These are phyloP conservation scores for Hypomyces perniciosus DNA, from an alignment of 2,329 filamentous ascomycete species.

Conservation along the genomic window DNA sequence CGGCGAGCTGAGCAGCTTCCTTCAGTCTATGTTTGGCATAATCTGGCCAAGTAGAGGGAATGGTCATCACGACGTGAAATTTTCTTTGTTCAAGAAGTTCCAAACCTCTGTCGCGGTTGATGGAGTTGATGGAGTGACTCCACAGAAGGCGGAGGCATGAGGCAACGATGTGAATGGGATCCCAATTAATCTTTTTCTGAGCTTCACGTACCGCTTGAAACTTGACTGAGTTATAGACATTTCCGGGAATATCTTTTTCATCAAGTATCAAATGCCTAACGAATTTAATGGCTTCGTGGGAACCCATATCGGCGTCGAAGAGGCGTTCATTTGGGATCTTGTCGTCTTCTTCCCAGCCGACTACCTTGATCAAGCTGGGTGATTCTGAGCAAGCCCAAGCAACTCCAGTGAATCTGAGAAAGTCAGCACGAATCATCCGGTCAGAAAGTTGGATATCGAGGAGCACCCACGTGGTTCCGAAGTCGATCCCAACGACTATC, in stretches of 20 bases:
- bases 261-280: slow-evolving; percentile 35
- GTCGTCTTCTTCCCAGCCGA: slow-evolving; percentile 3
- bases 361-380: not conserved
- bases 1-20: slow-evolving; percentile 25
- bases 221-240: slow-evolving; percentile 18
- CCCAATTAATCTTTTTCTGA: slow-evolving; percentile 10
- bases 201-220: slow-evolving; percentile 12
- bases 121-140: slow-evolving; percentile 21
- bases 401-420: slow-evolving; percentile 29
- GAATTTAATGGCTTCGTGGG: slow-evolving; percentile 25
- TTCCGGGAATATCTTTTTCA: slow-evolving; percentile 18
- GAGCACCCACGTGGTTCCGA: slow-evolving; percentile 35
- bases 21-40: slow-evolving; percentile 31
- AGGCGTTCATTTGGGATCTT: slow-evolving; percentile 26
- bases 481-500: slow-evolving; percentile 36
- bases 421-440: not conserved
- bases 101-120: slow-evolving; percentile 17
- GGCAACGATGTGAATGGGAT: slow-evolving; percentile 21
- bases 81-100: slow-evolving; percentile 13
- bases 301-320: not conserved
- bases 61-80: slow-evolving; percentile 33
- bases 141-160: slow-evolving; percentile 28
- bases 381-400: slow-evolving; percentile 28
- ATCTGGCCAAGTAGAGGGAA: slow-evolving; percentile 38
- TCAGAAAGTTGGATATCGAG: not conserved